A percentile compares a stretch with the other conserved stretches of the same genome.
Evolutionary conservation across 441 rosid genomes (phyloP).

Genomic region (Pelargonium citronellum): DNA sequence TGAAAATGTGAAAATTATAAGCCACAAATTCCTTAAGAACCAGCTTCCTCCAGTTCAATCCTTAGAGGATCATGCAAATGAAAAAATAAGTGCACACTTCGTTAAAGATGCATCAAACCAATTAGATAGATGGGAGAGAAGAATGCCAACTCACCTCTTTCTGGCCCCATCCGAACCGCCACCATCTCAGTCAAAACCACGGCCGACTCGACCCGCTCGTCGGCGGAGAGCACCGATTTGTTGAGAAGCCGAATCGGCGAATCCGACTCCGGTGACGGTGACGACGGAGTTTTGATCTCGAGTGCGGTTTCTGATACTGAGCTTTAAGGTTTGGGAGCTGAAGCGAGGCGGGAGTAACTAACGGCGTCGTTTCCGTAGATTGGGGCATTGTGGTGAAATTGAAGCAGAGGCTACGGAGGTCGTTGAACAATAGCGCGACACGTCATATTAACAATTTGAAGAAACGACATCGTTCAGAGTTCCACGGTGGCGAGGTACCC

Average conservation of each 20-base stretch:
- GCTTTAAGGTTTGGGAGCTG: slow-evolving; percentile 9
- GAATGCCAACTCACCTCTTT: slow-evolving; percentile 57
- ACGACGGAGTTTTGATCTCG: slow-evolving; percentile 37
- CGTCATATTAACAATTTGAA: background rate
- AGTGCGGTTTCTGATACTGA: slow-evolving; percentile 44
- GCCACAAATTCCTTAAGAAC: background rate
- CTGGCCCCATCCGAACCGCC: slow-evolving; percentile 82
- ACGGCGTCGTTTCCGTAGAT: slow-evolving; percentile 25
- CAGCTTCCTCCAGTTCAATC: background rate
- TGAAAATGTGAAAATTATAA: background rate
- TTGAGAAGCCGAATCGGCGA: background rate
- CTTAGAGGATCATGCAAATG: slow-evolving; percentile 41
- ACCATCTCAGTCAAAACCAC: slow-evolving; percentile 88
- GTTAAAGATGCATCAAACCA: background rate
- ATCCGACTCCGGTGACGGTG: slow-evolving; percentile 3
- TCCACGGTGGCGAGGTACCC: too few species aligned
- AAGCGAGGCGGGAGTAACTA: slow-evolving; percentile 21
- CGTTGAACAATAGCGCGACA: background rate
- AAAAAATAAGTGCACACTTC: background rate
- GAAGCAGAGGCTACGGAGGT: background rate
- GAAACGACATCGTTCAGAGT: too few species aligned
- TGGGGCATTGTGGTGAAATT: background rate
- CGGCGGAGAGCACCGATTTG: too few species aligned
- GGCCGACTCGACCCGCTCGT: slow-evolving; percentile 33
- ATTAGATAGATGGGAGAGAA: background rate